Percentiles rank a stretch among this genome's conserved stretches.
phyloP scores from a whole-genome alignment of 2,329 filamentous ascomycete genomes.

The Eutypella sp. region DNA sequence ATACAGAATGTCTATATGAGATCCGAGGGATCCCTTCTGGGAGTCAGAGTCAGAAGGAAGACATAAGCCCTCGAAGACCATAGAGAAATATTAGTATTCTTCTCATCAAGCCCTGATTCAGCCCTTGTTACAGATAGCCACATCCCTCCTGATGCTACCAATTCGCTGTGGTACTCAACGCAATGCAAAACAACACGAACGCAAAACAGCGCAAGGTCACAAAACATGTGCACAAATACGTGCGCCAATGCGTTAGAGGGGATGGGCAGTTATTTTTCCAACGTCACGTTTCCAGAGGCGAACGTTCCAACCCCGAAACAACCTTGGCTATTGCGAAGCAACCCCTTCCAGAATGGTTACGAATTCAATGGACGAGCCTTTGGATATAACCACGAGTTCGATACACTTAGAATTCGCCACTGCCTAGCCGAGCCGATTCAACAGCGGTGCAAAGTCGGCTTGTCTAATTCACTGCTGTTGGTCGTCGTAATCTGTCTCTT shows the following conservation, averaged over 20 bases:
- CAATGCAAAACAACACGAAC: not conserved
- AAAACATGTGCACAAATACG: not conserved
- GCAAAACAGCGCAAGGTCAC: not conserved
- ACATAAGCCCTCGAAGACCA: too few species aligned
- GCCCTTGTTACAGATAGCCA: too few species aligned
- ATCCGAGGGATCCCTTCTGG: too few species aligned
- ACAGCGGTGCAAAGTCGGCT: slow-evolving; percentile 1
- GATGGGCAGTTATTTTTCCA: not conserved
- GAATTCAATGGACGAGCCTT: not conserved
- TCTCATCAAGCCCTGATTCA: too few species aligned
- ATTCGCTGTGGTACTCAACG: slow-evolving; percentile 8
- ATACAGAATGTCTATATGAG: too few species aligned
- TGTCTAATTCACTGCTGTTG: slow-evolving; percentile 2
- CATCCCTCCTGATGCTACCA: not conserved
- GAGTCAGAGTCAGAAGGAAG: too few species aligned
- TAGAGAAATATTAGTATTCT: too few species aligned
- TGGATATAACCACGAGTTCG: slow-evolving; percentile 3
- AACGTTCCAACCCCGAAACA: not conserved
- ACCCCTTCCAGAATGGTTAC: not conserved
- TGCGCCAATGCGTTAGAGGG: not conserved
- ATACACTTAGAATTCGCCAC: slow-evolving; percentile 5
- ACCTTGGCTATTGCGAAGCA: slow-evolving; percentile 1
- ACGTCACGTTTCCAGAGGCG: not conserved
- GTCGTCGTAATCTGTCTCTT: slow-evolving; percentile 4
- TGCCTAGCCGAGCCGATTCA: slow-evolving; percentile 6